Evolutionary conservation across 1,284 basidiomycete species (phyloP).

Genomic region (Leccinum griseonigrum): DNA sequence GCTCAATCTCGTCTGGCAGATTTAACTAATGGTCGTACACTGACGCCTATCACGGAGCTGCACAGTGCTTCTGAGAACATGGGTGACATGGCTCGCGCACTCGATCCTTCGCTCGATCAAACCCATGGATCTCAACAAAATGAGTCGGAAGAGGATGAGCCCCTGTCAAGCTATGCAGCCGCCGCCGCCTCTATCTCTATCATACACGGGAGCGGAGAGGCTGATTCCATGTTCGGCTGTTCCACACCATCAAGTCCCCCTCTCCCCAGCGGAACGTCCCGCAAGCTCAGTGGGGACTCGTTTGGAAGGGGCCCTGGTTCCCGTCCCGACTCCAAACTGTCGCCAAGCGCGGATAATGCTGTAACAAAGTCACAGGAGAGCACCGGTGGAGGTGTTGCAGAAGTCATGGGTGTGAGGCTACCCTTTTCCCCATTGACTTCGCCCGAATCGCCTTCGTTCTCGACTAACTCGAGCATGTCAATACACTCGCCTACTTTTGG

Average conservation of each 20-base stretch:
- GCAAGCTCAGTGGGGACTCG: constrained; percentile 31
- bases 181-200: constrained; percentile 19
- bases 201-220: constrained; percentile 23
- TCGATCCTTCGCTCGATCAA: constrained; percentile 28
- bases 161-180: constrained; percentile 15
- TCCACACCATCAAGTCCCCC: constrained; percentile 23
- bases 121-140: constrained; percentile 10
- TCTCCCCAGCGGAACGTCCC: constrained; percentile 18
- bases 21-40: constrained; percentile 20
- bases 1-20: constrained; percentile 20
- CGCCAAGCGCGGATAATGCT: constrained; percentile 28
- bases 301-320: constrained; percentile 27
- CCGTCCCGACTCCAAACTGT: constrained; percentile 38
- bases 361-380: constrained; percentile 25
- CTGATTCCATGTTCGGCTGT: constrained; percentile 8
- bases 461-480: constrained; percentile 31
- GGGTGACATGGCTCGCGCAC: constrained; percentile 17
- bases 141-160: constrained; percentile 29
- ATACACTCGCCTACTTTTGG: constrained; percentile 18
- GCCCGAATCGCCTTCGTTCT: constrained; percentile 34
- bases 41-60: constrained; percentile 50
- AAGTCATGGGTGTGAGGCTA: constrained; percentile 32
- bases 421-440: constrained; percentile 31
- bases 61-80: constrained; percentile 32
- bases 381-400: constrained; percentile 16